Evolutionary conservation across 2,329 filamentous ascomycete genomes (phyloP).

Genomic region (Penicillium thymicola): DNA sequence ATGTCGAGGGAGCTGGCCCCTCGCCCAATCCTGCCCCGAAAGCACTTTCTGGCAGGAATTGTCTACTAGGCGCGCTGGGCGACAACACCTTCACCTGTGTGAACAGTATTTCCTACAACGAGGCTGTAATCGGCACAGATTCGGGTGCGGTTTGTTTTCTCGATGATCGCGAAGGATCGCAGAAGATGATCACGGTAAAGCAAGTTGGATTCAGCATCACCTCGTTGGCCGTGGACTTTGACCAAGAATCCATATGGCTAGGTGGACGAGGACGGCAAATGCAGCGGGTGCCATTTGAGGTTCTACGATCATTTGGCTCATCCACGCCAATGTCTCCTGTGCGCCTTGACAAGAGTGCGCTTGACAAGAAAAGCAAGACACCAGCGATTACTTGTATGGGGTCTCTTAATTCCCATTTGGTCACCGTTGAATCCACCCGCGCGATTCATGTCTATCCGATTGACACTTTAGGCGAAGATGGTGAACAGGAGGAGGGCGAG

Average conservation of each 20-base stretch:
- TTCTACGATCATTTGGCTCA: constrained; percentile 33
- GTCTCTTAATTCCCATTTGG: constrained; percentile 62
- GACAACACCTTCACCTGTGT: constrained; percentile 83
- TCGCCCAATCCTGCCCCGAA: constrained; percentile 53
- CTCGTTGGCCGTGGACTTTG: constrained; percentile 60
- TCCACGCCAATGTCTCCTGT: constrained; percentile 25
- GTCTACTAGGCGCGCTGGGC: constrained; percentile 74
- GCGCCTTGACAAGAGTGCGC: constrained; percentile 19
- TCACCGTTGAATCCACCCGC: constrained; percentile 72
- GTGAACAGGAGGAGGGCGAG: constrained; percentile 28
- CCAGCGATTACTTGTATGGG: constrained; percentile 63
- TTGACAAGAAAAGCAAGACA: constrained; percentile 28
- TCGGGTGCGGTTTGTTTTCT: constrained; percentile 85
- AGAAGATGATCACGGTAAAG: constrained; percentile 65
- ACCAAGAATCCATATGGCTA: constrained; percentile 61
- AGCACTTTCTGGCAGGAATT: constrained; percentile 81
- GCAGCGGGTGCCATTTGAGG: constrained; percentile 45
- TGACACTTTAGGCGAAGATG: constrained; percentile 31
- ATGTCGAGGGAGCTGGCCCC: constrained; percentile 32
- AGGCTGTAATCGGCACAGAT: constrained; percentile 81
- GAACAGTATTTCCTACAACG: constrained; percentile 66
- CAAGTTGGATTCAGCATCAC: constrained; percentile 65
- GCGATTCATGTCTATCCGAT: constrained; percentile 65
- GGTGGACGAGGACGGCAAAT: constrained; percentile 63
- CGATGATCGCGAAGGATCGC: constrained; percentile 70